phyloP scores from a whole-genome alignment of 2,329 filamentous ascomycete species.

The Beauveria sp. region DNA sequence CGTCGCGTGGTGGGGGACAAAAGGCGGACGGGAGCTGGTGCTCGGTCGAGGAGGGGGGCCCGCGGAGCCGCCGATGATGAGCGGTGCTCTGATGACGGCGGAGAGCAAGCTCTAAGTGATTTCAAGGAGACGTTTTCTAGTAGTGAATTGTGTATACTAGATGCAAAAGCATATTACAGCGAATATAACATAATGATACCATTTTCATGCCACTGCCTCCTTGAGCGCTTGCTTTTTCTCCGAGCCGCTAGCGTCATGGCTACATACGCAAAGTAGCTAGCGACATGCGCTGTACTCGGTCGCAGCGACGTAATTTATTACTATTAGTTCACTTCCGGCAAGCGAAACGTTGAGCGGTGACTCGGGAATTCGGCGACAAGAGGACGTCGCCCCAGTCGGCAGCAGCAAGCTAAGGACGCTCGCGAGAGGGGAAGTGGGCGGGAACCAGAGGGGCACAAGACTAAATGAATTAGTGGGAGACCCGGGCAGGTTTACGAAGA shows the following conservation, averaged over 20 bases:
- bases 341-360: not conserved
- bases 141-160: not conserved
- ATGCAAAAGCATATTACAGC: not conserved
- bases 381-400: not conserved
- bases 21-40: constrained; percentile 46
- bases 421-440: not conserved
- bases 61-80: constrained; percentile 38
- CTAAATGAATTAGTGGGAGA: not conserved
- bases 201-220: not conserved
- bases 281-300: too few relatives aligned
- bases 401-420: not conserved
- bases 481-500: not conserved
- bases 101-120: constrained; percentile 28
- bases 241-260: not conserved
- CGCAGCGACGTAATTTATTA: too few relatives aligned
- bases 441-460: not conserved
- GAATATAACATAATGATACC: constrained; percentile 6
- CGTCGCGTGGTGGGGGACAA: constrained; percentile 77
- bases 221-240: not conserved
- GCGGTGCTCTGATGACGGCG: constrained; percentile 39
- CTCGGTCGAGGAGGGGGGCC: constrained; percentile 19
- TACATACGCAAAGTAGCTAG: not conserved
- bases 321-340: too few relatives aligned
- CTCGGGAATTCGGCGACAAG: not conserved
- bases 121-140: too few relatives aligned